Evolutionary conservation across 23 red algal species (phyloP), one percentile per base, ranked within the genome.

Genomic region (Cyanidiococcus yangmingshanensis): DNA sequence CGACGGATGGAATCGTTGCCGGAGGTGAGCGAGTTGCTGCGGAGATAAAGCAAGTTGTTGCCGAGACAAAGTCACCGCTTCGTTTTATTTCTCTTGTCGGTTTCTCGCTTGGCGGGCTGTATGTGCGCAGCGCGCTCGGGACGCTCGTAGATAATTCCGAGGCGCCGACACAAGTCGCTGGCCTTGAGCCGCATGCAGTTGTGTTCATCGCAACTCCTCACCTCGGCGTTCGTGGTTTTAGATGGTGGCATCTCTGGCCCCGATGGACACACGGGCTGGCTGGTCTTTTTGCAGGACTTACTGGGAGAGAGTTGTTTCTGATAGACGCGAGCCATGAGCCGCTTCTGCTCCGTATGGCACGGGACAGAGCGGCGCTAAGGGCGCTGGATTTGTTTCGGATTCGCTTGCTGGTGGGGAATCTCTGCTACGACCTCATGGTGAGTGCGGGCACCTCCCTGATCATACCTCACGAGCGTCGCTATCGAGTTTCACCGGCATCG

Each of bases 341-440:
- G 3, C 21, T 71, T 12, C 63, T 71, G 27, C 32, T 71, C n/a
- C 63, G 63, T 3, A 71, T 71, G 63, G 63, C 63, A 7, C 21
- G 7, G 7, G 12, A 71, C 27, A 12, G 63, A 12, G n/a, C n/a
- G 27, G 21, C 21, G 12, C 63, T 32, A 2, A 25, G 63, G 27
- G 63, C 63, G 63, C 7, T 71, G 63, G n/a, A 7, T 32, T 12
- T 30, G 7, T 71, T 71, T 29, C 3, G n/a, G 16, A 29, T 71
- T 25, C 63, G 63, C n/a, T 7, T 71, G 27, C 63, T 71, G 7
- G 63, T 71, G 63, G 63, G 12, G n/a, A 71, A 71, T 29, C n/a
- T 71, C 12, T 7, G n/a, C 27, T 71, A 71, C 63, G 63, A 71
- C 32, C 32, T 25, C n/a, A 71, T 71, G 63, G 63, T 71, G 63